Base-by-base conservation (phyloP, 2,329 filamentous ascomycete genomes). In the Chaetomiaceae sp. region DNA sequence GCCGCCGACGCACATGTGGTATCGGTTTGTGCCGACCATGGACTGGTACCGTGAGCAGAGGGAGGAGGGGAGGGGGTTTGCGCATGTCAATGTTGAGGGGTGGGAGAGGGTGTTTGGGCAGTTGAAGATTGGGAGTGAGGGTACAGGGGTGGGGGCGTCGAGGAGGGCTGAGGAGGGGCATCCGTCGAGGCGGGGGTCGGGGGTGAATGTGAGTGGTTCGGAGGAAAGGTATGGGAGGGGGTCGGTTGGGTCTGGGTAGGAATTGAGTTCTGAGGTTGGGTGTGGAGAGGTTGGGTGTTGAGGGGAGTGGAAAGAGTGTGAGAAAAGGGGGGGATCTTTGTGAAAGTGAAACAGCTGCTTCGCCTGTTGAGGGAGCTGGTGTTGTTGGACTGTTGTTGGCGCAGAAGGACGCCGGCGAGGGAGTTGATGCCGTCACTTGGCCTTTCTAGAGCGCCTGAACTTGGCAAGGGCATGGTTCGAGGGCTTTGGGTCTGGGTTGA, bases 31-130 rank as follows among this genome's bases (percentile, higher is more conserved):
- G 38, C 72, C 76, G 8, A 83, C 80, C 1, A 55, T 68, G 55
- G 66, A 74, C 4, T 83, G 81, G 81, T 83, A 83, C 57, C 59
- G 60, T 3, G 67, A 74, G 34, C 75, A 79, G 57, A 59, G 68
- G 22, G 62, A 63, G 1, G 76, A 78, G 60, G 77, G 76, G 2
- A 71, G 78, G 19, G 74, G 71, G 1, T 79, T 71, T 51, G 73
- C 75, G 47, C 78, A 82, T 56, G 66, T 83, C 4, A 61, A 65
- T 4, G 72, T 83, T 5, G 66, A 66, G 29, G 53, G 64, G 2
- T 82, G 75, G 72, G 66, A 75, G 29, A 60, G 51, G 6, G 66
- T 80, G 8, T 73, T 76, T 52, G 51, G 46, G 12, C 3, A 15
- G n/a, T 52, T 63, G 43, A 52, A 45, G 43, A 47, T 54, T 50